Evolutionary conservation across 2,329 filamentous ascomycete species (phyloP).

Genomic region (Falciphora oryzae): DNA sequence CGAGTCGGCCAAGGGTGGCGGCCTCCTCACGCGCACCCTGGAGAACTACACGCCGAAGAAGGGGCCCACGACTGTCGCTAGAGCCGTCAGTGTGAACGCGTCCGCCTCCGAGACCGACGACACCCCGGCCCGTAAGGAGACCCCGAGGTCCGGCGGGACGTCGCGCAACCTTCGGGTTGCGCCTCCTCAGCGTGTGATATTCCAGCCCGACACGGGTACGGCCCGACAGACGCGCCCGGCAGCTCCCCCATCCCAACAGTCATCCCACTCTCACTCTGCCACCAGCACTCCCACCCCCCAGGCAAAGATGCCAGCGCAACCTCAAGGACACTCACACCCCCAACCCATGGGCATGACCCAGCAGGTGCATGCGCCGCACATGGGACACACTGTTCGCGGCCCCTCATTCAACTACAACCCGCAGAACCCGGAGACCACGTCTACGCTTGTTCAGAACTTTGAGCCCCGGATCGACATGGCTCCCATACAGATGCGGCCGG

Average conservation of each 20-base stretch:
- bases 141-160: conserved; percentile 48
- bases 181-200: conserved; percentile 78
- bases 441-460: conserved; percentile 60
- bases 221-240: conserved; percentile 57
- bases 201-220: conserved; percentile 71
- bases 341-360: conserved; percentile 17
- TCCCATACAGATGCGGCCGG: conserved; percentile 63
- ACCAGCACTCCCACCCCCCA: conserved; percentile 20
- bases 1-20: conserved; percentile 77
- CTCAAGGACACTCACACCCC: conserved; percentile 20
- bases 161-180: conserved; percentile 69
- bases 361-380: conserved; percentile 21
- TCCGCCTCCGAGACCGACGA: conserved; percentile 46
- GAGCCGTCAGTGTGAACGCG: conserved; percentile 5
- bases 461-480: conserved; percentile 56
- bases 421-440: conserved; percentile 49
- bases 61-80: conserved; percentile 30
- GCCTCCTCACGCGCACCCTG: conserved; percentile 69
- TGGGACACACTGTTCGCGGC: conserved; percentile 29
- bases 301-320: conserved; percentile 17
- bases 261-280: conserved; percentile 30
- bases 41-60: conserved; percentile 57
- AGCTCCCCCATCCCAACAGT: conserved; percentile 28
- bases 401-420: conserved; percentile 46
- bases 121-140: conserved; percentile 51